Evolutionary conservation across 495 filamentous ascomycete species (phyloP).

Genomic region (Tuber magnatum): DNA sequence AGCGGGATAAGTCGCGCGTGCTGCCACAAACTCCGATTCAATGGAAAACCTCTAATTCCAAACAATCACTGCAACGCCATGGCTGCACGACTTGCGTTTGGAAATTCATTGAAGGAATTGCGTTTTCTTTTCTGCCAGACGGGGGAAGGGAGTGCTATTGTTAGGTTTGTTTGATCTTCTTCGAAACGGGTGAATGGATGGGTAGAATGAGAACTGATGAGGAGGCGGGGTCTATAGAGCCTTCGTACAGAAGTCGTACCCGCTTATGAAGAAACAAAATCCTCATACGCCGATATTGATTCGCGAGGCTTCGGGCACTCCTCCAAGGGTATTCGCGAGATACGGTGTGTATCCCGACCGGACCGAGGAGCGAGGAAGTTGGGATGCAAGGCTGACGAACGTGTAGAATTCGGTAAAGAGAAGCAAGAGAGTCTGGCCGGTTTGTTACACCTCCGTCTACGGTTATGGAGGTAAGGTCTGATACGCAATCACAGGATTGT

Average conservation of each 20-base stretch:
- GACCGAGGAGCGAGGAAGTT: background rate
- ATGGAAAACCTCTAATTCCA: background rate
- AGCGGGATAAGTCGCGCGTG: background rate
- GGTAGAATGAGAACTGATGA: conserved; percentile 9
- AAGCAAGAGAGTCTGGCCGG: conserved; percentile 74
- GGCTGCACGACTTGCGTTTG: conserved; percentile 89
- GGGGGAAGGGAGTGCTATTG: conserved; percentile 74
- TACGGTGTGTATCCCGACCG: conserved; percentile 59
- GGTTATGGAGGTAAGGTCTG: background rate
- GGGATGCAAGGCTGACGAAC: background rate
- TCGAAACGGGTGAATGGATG: no score
- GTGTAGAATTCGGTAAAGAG: conserved; percentile 75
- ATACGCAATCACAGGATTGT: conserved; percentile 54
- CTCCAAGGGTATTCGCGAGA: conserved; percentile 83
- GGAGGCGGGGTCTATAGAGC: conserved; percentile 53
- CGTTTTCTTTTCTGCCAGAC: conserved; percentile 96
- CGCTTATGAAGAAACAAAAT: conserved; percentile 99
- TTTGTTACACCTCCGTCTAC: conserved; percentile 42
- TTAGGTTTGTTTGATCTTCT: conserved; percentile 54
- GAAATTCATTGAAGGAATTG: conserved; percentile 81
- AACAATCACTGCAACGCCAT: conserved; percentile 48
- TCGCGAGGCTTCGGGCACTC: conserved; percentile 73
- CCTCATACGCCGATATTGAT: conserved; percentile 89
- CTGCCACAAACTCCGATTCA: background rate
- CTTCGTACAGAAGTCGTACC: conserved; percentile 87